Conservation (phyloP, 495 filamentous ascomycete genomes). For the Tuber melanosporum region DNA sequence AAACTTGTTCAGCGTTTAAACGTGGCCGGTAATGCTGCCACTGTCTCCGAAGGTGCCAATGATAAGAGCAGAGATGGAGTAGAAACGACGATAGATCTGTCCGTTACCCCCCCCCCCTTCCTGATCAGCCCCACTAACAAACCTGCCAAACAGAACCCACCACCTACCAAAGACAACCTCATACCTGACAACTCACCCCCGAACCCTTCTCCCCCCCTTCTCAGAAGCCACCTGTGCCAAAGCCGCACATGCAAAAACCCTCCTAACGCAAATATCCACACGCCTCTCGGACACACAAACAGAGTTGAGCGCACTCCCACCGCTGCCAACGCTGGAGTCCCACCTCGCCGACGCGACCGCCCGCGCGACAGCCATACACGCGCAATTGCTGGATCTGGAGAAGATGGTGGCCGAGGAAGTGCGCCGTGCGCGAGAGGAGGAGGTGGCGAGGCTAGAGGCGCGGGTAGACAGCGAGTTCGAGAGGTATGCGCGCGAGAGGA, state of each 20-base stretch:
- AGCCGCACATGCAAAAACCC: background rate
- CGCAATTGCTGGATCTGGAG: conserved; percentile 28
- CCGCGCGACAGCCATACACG: conserved; percentile 15
- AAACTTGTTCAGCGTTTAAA: conserved; percentile 12
- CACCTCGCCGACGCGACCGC: background rate
- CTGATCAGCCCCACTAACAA: conserved; percentile 28
- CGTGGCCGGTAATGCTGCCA: conserved; percentile 17
- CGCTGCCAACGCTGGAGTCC: background rate
- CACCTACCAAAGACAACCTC: conserved; percentile 13
- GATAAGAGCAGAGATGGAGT: conserved; percentile 10
- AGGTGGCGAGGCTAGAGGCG: conserved; percentile 11
- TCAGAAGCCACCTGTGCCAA: background rate
- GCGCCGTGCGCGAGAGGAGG: background rate
- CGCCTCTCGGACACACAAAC: background rate
- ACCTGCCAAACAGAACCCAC: conserved; percentile 6
- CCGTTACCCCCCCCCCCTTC: conserved; percentile 29
- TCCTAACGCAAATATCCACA: background rate
- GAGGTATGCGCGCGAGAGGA: conserved; percentile 12
- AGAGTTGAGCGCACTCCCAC: background rate
- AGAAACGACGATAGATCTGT: conserved; percentile 6
- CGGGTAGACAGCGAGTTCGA: conserved; percentile 27
- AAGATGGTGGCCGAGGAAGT: conserved; percentile 9
- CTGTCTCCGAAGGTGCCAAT: conserved; percentile 33
- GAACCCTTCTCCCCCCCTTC: background rate
- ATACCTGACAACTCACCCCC: conserved; percentile 7